These are phyloP conservation scores for Asterochloris sp. DNA, from an alignment of 139 green algal species.

Conservation along the genomic window DNA sequence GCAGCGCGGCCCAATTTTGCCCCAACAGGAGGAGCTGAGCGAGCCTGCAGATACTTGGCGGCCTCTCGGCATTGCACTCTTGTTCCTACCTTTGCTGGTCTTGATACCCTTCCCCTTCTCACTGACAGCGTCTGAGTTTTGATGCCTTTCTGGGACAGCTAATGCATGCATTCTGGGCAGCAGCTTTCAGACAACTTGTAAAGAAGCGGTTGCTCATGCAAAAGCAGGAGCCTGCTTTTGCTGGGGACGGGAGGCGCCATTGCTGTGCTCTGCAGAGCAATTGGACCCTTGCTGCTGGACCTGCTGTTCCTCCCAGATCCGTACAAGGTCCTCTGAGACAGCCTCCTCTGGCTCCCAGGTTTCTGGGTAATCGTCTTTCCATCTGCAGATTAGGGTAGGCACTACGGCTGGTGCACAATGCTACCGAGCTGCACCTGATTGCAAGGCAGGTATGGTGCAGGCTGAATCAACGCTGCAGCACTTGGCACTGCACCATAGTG, in stretches of 20 bases:
- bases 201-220: too few species aligned
- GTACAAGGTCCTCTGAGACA: constrained; percentile 58
- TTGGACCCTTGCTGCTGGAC: background rate
- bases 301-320: constrained; percentile 49
- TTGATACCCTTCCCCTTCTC: constrained; percentile 61
- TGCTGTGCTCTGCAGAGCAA: background rate
- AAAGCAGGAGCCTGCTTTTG: background rate
- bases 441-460: too few species aligned
- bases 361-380: constrained; percentile 66
- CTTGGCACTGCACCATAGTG: too few species aligned
- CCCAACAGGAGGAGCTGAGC: constrained; percentile 49
- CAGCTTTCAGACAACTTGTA: background rate
- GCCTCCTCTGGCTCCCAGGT: constrained; percentile 79
- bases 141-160: background rate
- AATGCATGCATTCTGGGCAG: background rate
- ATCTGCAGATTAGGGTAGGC: constrained; percentile 17
- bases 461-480: too few species aligned
- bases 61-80: constrained; percentile 26
- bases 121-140: background rate
- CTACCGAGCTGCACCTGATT: too few species aligned
- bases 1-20: constrained; percentile 67
- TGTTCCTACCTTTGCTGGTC: constrained; percentile 64
- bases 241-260: background rate
- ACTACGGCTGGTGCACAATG: background rate
- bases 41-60: constrained; percentile 5